Evolutionary conservation across 2,329 filamentous ascomycete genomes (phyloP), one percentile per base, ranked within the genome.

Genomic region (Phyllosticta ampelicida): DNA sequence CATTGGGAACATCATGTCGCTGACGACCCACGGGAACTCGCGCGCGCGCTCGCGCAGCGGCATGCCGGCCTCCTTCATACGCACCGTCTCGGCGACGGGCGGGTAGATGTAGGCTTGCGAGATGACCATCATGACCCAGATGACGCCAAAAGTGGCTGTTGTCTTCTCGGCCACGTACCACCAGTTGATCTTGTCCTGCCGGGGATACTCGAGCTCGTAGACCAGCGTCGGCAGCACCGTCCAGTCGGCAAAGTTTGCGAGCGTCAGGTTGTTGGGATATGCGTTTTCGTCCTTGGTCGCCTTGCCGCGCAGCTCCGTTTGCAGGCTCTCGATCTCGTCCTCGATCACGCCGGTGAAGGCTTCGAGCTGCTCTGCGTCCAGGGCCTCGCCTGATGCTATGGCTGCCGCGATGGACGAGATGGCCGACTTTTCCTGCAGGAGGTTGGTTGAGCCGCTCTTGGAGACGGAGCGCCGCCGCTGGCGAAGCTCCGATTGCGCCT

Each of bases 31-130:
- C 0, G 88, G 87, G 60, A 90, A 90, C 60, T 84, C 80, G 59
- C 73, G 74, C 65, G 89, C 81, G 52, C 87, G 79, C 61, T 82
- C 75, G 3, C 74, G 70, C 6, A 88, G 73, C 0, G 84, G 75
- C 69, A 87, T 76, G 6, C 82, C 82, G 1, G 77, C 74, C 64
- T 88, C 84, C 69, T 87, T 87, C 79, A 87, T 85, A 60, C 76
- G 75, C 29, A 87, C 73, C 0, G 84, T 83, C 64, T 81, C 76
- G 67, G 87, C 80, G 1, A 90, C 85, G 0, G 89, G 81, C 0
- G 88, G 87, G 66, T 89, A 90, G 63, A 91, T 89, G 65, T 83
- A 89, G 20, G 84, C 80, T 72, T 91, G 87, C 0, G 84, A 86
- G 55, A 91, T 78, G 67, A 89, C 82, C 61, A 89, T 86, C 88